Evolutionary conservation across 73 alveolate genomes (phyloP), one percentile per base, ranked within the genome.

Genomic region (Breviolum minutum): DNA sequence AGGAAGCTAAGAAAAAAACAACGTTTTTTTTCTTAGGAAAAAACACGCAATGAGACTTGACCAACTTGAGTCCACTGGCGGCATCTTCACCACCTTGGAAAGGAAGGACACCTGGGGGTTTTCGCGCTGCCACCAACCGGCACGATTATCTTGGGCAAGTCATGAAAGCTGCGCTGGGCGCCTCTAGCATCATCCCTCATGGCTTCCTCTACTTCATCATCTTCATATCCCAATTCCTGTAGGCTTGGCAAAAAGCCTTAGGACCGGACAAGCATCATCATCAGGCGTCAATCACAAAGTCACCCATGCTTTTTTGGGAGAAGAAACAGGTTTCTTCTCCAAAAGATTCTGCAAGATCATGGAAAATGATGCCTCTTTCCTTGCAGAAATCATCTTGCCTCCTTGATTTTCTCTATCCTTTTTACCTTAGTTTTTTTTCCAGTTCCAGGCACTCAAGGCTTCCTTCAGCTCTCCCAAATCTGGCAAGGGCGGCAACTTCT

Each of bases 81-180:
- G 99, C 99, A 40, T 82, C 83, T 66, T 95, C 99, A 16, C 99
- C 99, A 26, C 99, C 99, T 48, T 85, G 86, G 70, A 95, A 95
- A 30, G 99, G 99, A 61, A 95, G 83, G 22, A 95, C 99, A 6
- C 99, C 95, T 92, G 89, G 40, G 48, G 60, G 13, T 40, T 40
- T 40, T 40, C 54, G 54, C 26, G 27, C 63, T 54, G 79, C 94
- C 63, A 13, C 19, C 27, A 9, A 24, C n/a, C 80, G 62, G 4
- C 54, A 40, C 54, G 54, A 40, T 40, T 40, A 40, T 40, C 54
- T 40, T 40, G 54, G 10, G 30, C n/a, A 63, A 20, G 64, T 11
- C 12, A 8, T 17, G n/a, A 20, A 19, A 77, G 17, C 24, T 29
- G 62, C 11, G 26, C n/a, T n/a, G n/a, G n/a, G 64, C 71, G 77